Evolutionary conservation across 2,329 filamentous ascomycete genomes (phyloP).

Genomic region (Botrytis sinoallii): DNA sequence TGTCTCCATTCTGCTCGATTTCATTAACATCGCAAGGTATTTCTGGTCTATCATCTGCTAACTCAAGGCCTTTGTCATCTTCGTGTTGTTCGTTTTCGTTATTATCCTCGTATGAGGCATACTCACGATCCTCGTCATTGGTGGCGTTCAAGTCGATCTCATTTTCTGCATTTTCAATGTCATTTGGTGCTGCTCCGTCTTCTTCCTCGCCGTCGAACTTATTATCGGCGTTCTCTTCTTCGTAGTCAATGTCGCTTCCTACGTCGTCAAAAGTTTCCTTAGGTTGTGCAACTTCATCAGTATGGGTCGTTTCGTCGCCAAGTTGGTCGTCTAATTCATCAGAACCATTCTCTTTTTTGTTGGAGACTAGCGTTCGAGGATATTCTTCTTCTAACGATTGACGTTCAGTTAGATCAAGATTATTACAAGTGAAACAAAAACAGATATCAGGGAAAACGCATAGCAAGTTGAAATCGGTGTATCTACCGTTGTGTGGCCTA

Average conservation of each 20-base stretch:
- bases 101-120: conserved; percentile 19
- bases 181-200: neutral
- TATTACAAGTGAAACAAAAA: conserved; percentile 33
- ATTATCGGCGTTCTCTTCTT: conserved; percentile 10
- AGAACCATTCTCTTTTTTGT: conserved; percentile 13
- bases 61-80: neutral
- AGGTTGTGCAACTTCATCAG: neutral
- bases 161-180: neutral
- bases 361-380: conserved; percentile 28
- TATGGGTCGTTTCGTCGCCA: neutral
- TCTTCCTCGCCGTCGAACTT: neutral
- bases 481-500: conserved; percentile 32
- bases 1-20: conserved; percentile 35
- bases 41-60: neutral
- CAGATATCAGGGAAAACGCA: conserved; percentile 31
- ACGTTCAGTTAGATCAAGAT: conserved; percentile 29
- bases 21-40: conserved; percentile 33
- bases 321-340: neutral
- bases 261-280: conserved; percentile 21
- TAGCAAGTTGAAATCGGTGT: conserved; percentile 29
- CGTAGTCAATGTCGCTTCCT: conserved; percentile 27
- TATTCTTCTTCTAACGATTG: conserved; percentile 28
- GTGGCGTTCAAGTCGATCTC: conserved; percentile 1
- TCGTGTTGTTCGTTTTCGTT: conserved; percentile 40
- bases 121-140: conserved; percentile 13